phyloP scores from a whole-genome alignment of 306 rosid species.

The apple (Malus domestica) region ASM211411v1 NC_041792.1:16224407-16224906 shows the following conservation, averaged over 20 bases:
- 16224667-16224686: neutral
- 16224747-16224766: no score
- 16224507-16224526: neutral
- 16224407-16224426: no score
- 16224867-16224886: no score
- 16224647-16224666: neutral
- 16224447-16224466: neutral
- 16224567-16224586: neutral
- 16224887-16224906: no score
- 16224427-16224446: neutral
- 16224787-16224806: no score
- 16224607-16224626: slow-evolving; percentile 17
- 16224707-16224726: no score
- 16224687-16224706: neutral
- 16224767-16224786: no score
- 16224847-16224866: no score
- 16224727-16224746: no score
- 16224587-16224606: neutral
- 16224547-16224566: neutral
- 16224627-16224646: slow-evolving; percentile 1
- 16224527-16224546: neutral
- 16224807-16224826: no score
- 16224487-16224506: neutral
- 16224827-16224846: no score
- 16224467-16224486: neutral